Evolutionary conservation across 208 protist species (phyloP).

Genomic region (Porcisia hertigi): DNA sequence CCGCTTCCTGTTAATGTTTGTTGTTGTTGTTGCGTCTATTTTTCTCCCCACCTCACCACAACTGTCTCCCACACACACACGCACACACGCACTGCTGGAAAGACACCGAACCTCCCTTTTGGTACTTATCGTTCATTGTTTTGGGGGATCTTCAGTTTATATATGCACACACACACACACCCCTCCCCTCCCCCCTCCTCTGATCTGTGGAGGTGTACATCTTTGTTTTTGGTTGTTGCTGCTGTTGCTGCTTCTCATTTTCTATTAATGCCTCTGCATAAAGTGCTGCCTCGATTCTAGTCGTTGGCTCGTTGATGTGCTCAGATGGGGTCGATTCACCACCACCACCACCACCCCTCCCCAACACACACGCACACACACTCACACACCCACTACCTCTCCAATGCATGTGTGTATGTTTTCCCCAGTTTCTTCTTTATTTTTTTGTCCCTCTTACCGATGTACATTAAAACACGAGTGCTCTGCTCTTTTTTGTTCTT

Average conservation of each 20-base stretch:
- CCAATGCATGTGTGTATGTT: neutral
- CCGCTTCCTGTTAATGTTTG: too few relatives aligned
- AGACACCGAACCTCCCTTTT: too few relatives aligned
- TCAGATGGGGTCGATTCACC: neutral
- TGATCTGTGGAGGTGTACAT: neutral
- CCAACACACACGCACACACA: neutral
- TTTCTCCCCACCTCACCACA: neutral
- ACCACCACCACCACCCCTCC: neutral
- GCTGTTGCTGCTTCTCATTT: slow-evolving; percentile 3
- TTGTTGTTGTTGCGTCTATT: too few relatives aligned
- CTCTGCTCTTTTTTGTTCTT: too few relatives aligned
- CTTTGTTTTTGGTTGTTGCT: neutral
- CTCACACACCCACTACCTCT: neutral
- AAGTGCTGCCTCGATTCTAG: neutral
- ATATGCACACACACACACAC: neutral
- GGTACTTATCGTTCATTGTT: too few relatives aligned
- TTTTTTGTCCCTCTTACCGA: too few relatives aligned
- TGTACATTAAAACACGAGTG: too few relatives aligned
- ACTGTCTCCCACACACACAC: neutral
- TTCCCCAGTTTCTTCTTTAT: neutral
- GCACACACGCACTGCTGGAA: neutral
- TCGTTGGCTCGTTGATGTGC: neutral
- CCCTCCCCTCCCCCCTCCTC: neutral
- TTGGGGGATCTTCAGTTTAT: neutral
- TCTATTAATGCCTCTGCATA: slow-evolving; percentile 1